Base-by-base conservation (phyloP, 164 flowering plant species). In the Macadamia tetraphylla region DNA sequence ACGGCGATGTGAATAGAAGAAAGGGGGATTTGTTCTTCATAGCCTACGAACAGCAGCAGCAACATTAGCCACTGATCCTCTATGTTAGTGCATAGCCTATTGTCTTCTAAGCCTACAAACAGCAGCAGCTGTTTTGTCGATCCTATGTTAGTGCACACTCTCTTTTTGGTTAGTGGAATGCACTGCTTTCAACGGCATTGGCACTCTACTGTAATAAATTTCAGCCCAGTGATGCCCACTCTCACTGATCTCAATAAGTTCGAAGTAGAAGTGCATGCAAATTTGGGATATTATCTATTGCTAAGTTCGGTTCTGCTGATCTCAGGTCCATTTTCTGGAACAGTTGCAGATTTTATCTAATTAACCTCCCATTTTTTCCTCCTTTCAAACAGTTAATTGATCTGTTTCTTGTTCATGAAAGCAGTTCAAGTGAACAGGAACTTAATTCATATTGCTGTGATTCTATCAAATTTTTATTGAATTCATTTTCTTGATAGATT, bases 251-350 rank as follows among this genome's bases (percentile, higher is more conserved):
- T 51, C 55, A 51, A 51, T 67, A 94, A 90, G 74, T 94, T 59
- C 67, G 97, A 94, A 73, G 98, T 97, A 0, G 94, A 85, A 0
- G 75, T 72, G 5, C 83, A 97, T 0, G 99, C 97, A 15, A 94
- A 71, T 94, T 94, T 32, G 97, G 97, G 30, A 94, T 92, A 15
- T 97, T 97, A 23, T 94, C 97, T 0, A 97, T 97, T 0, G 97
- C 97, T 35, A 97, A 92, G 73, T 94, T 78, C 51, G 99, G 96
- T 61, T 89, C 94, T 58, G 97, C 97, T 4, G 97, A 94, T 71
- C 88, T 94, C 73, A 92, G 71, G 97, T 90, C 6, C 40, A 44
- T 17, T 62, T 23, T 23, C 23, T 53, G 55, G 4, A 58, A 29
- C n/a, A 3, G 6, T 3, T 8, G 60, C 32, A 42, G 18, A 31